Evolutionary conservation across 352 stramenopile genomes (phyloP), one percentile per base, ranked within the genome.

Genomic region (Hyaloperonospora arabidopsidis): DNA sequence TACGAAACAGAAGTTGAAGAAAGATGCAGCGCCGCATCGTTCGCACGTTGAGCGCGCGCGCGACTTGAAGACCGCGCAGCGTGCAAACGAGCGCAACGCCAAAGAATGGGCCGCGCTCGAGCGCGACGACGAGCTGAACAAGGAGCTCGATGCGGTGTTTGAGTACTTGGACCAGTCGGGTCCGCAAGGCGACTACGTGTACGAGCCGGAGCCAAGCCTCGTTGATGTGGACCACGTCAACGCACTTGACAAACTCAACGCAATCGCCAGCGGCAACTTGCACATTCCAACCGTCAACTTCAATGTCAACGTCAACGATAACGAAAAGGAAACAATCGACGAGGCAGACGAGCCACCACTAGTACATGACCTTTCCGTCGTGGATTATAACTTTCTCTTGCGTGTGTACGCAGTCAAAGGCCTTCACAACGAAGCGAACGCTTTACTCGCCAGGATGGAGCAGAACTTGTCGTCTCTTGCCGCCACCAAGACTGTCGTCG

Each of bases 321-420:
- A 84, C 4, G 52, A 68, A 32, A 57, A 70, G 46, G 7, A 13
- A 13, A 38, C 35, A 3, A 41, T 5, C 15, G 35, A 18, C 12
- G 35, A 41, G 15, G 15, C 35, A 2, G 15, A 41, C 15, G 15
- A 10, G 2, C 12, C 11, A 18, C 2, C 35, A 10, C 35, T 15
- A 3, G 25, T 7, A 52, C 53, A 57, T 14, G 40, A 58, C 38
- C 68, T 89, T 8, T 61, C 62, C 0, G 77, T 87, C 8, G 65
- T 79, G 1, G 79, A 87, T 58, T 88, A 89, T 63, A 87, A 89
- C 65, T 86, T 88, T 13, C 19, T 89, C 23, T 61, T 92, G 53
- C 58, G 68, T 25, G 77, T 89, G 45, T 89, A 87, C 59, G 82
- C 82, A 3, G 49, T 83, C 46, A 86, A 89, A 58, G 78, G 78